A percentile compares a stretch with the other conserved stretches of the same genome.
Evolutionary conservation across 176 grass and related monocot genomes (phyloP).

Genomic region (Chloris gayana): DNA sequence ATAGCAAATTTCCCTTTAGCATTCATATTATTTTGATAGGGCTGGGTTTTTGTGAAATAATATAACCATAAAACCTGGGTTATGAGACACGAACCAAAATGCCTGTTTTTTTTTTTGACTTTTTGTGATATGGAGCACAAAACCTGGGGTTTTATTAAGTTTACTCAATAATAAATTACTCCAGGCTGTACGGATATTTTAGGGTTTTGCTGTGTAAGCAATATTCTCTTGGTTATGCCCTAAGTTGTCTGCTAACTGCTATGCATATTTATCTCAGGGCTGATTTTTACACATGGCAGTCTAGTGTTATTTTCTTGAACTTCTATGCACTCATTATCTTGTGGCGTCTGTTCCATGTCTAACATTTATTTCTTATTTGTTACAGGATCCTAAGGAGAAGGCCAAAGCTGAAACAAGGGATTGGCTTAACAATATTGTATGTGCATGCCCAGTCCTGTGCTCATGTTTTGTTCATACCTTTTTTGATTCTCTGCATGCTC

Average conservation of each 20-base stretch:
- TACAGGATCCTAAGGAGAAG: conserved; percentile 94
- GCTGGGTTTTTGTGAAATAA: no score
- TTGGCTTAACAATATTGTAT: conserved; percentile 98
- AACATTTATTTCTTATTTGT: conserved; percentile 36
- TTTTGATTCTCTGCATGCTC: conserved; percentile 6
- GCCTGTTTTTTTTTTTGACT: no score
- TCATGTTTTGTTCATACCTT: neutral
- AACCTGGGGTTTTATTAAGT: no score
- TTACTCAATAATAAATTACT: neutral
- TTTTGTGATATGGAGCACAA: no score
- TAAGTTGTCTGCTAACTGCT: neutral
- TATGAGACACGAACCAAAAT: no score
- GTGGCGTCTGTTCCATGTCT: neutral
- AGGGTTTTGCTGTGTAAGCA: neutral
- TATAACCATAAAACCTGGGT: no score
- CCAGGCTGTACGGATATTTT: neutral
- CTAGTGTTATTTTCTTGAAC: conserved; percentile 21
- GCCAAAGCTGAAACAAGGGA: conserved; percentile 98
- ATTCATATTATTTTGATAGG: no score
- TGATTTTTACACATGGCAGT: neutral
- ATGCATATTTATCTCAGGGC: neutral
- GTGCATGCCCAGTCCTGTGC: conserved; percentile 27
- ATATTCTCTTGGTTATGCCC: neutral
- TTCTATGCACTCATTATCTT: conserved; percentile 23
- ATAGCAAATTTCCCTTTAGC: no score